These are phyloP conservation scores for Meyerozyma sp. DNA, from an alignment of 1,139 yeast species.

Conservation along the genomic window DNA sequence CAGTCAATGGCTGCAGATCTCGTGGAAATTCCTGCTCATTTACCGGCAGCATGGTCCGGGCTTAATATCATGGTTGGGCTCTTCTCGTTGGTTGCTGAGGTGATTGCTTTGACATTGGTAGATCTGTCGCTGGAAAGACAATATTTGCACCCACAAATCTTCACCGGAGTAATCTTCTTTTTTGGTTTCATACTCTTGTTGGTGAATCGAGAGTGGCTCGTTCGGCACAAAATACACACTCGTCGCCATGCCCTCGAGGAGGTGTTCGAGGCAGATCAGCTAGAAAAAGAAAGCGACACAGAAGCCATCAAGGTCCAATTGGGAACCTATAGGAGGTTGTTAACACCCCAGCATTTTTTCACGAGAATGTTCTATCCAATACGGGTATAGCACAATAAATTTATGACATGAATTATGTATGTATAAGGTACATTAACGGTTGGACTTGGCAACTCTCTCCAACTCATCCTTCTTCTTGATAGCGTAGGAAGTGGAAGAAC, in stretches of 20 bases:
- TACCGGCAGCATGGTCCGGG: constrained; percentile 59
- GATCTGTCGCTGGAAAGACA: neutral
- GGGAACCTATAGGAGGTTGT: constrained; percentile 14
- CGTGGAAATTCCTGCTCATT: constrained; percentile 27
- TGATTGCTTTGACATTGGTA: neutral
- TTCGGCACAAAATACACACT: constrained; percentile 14
- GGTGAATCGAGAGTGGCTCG: constrained; percentile 33
- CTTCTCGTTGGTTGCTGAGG: constrained; percentile 34
- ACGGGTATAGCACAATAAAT: constrained; percentile 18
- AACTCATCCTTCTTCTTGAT: constrained; percentile 99
- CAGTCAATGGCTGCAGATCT: constrained; percentile 58
- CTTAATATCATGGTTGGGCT: constrained; percentile 45
- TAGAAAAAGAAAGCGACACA: constrained; percentile 5
- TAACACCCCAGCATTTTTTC: constrained; percentile 17
- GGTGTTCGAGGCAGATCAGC: constrained; percentile 4
- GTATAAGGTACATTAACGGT: constrained; percentile 66
- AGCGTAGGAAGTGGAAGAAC: constrained; percentile 99
- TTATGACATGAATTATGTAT: constrained; percentile 3
- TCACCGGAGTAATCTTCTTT: neutral
- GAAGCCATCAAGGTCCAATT: constrained; percentile 7
- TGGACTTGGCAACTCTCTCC: constrained; percentile 99
- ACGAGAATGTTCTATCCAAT: constrained; percentile 33
- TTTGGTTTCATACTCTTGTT: constrained; percentile 1
- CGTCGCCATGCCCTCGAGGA: neutral
- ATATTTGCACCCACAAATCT: constrained; percentile 1